phyloP scores from a whole-genome alignment of 2,329 filamentous ascomycete species.

The Ceratocystis lukuohia region DNA sequence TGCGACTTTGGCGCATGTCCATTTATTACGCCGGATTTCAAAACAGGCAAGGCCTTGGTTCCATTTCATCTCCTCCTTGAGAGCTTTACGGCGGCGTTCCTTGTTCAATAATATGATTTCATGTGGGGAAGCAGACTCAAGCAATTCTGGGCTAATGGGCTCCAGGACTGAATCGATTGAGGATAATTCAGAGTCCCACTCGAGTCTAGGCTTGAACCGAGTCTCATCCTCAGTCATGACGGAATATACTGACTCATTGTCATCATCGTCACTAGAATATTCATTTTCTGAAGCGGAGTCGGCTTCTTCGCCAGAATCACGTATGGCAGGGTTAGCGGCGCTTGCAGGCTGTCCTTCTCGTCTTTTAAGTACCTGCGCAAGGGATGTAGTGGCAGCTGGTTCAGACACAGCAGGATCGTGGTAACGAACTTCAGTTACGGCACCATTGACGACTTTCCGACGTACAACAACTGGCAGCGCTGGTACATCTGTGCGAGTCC shows the following conservation, averaged over 20 bases:
- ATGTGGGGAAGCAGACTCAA: neutral
- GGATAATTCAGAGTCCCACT: conserved; percentile 37
- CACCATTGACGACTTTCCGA: conserved; percentile 6
- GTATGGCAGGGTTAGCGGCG: neutral
- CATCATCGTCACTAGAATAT: conserved; percentile 26
- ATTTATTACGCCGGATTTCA: conserved; percentile 61
- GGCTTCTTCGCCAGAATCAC: conserved; percentile 7
- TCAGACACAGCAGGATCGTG: conserved; percentile 13
- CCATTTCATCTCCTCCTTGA: conserved; percentile 56
- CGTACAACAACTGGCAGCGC: conserved; percentile 19
- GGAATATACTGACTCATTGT: conserved; percentile 42
- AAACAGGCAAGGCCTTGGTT: conserved; percentile 76
- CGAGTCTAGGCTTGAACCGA: conserved; percentile 36
- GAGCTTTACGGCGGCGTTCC: conserved; percentile 41
- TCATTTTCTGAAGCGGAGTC: conserved; percentile 14
- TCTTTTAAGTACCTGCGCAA: conserved; percentile 11
- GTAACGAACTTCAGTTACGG: conserved; percentile 14
- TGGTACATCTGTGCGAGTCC: conserved; percentile 32
- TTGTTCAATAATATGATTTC: conserved; percentile 24
- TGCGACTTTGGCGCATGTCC: conserved; percentile 62
- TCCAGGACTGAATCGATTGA: conserved; percentile 9
- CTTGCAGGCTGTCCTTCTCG: neutral
- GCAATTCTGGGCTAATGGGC: neutral
- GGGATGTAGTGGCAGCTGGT: conserved; percentile 5
- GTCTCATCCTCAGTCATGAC: conserved; percentile 43